Evolutionary conservation across 805 yeast species (phyloP).

Genomic region (Myxozyma nipponensis): DNA sequence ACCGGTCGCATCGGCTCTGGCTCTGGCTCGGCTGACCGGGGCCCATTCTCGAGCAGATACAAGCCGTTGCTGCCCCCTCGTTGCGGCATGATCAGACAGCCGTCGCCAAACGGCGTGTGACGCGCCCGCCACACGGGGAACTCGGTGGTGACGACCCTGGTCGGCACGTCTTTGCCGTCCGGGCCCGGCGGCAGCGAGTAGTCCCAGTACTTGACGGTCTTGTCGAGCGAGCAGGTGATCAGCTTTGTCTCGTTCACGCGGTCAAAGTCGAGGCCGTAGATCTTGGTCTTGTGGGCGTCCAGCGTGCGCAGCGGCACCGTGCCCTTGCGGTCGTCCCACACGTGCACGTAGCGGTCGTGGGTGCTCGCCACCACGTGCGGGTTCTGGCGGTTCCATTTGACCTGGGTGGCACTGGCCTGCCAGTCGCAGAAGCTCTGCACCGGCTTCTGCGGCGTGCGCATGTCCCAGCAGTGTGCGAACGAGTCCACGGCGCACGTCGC

Average conservation of each 20-base stretch:
- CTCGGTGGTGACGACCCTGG: constrained; percentile 59
- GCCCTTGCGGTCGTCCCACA: constrained; percentile 89
- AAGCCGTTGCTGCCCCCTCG: constrained; percentile 75
- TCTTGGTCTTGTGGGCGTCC: constrained; percentile 75
- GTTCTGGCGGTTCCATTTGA: constrained; percentile 82
- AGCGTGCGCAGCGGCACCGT: constrained; percentile 66
- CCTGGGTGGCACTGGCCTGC: constrained; percentile 92
- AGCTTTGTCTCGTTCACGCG: constrained; percentile 55
- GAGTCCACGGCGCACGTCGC: constrained; percentile 95
- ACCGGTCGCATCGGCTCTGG: constrained; percentile 48
- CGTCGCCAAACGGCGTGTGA: constrained; percentile 80
- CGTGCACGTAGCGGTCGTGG: constrained; percentile 72
- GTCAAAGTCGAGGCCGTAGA: constrained; percentile 85
- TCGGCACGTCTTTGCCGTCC: constrained; percentile 42
- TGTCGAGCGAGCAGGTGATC: constrained; percentile 82
- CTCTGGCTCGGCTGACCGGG: constrained; percentile 22
- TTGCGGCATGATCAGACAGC: constrained; percentile 86
- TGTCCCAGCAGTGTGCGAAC: constrained; percentile 83
- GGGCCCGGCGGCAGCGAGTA: constrained; percentile 36
- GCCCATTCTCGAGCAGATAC: constrained; percentile 42
- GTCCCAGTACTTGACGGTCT: constrained; percentile 81
- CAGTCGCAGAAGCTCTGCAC: constrained; percentile 83
- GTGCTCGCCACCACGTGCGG: constrained; percentile 77
- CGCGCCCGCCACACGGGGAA: constrained; percentile 90
- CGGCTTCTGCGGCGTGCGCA: constrained; percentile 70